phyloP scores from a whole-genome alignment of 2,329 filamentous ascomycete species.

The Fusarium transvaalense region DNA sequence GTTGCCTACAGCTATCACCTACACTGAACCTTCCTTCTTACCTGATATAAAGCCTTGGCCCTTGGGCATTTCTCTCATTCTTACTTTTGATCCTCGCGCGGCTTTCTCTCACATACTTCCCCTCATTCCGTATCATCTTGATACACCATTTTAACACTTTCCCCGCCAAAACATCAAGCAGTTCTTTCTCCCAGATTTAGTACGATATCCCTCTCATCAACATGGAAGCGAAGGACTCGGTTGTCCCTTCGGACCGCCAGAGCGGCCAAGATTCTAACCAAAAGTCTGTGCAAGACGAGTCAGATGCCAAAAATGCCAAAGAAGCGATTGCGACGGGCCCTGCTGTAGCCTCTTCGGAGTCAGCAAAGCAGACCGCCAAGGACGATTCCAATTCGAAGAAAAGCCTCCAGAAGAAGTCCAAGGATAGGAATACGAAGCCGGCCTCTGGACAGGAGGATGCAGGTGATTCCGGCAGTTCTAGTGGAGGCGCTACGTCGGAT shows the following conservation, averaged over 20 bases:
- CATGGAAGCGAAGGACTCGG: constrained; percentile 41
- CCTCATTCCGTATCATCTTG: background rate
- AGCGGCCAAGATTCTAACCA: constrained; percentile 28
- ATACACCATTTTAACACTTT: background rate
- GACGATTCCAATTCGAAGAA: constrained; percentile 31
- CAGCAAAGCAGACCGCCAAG: constrained; percentile 21
- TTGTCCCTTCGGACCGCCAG: constrained; percentile 38
- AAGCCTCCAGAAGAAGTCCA: constrained; percentile 29
- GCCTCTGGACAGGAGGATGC: constrained; percentile 18
- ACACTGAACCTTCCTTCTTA: background rate
- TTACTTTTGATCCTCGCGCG: background rate
- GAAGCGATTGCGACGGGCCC: constrained; percentile 21
- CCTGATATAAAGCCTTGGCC: background rate
- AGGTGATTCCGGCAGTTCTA: constrained; percentile 26
- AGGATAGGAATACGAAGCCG: constrained; percentile 10
- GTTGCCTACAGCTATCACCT: background rate
- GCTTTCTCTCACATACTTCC: background rate
- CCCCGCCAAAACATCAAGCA: background rate
- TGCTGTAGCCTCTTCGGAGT: constrained; percentile 20
- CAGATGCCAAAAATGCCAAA: constrained; percentile 22
- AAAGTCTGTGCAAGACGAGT: constrained; percentile 36
- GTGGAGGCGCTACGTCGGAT: constrained; percentile 30
- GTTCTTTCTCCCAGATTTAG: background rate
- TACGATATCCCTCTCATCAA: background rate
- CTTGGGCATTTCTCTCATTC: background rate